Conservation (phyloP, 805 yeast species). For the Torulaspora franciscae region DNA sequence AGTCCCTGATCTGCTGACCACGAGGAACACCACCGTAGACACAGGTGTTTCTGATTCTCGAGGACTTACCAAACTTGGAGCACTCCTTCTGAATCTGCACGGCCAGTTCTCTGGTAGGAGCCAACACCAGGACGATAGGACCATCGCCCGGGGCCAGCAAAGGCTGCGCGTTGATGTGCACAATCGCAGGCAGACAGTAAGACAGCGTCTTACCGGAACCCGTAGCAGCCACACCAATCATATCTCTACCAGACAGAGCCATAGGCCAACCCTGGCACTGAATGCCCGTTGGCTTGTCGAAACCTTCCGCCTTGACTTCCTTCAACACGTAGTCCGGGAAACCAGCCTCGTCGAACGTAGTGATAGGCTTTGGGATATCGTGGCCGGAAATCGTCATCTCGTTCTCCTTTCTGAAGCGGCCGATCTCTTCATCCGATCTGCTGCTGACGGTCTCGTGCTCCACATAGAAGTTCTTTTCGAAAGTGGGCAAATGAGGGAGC, state of each 20-base stretch:
- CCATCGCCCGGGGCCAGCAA: slow-evolving; percentile 92
- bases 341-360: slow-evolving; percentile 92
- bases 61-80: slow-evolving; percentile 85
- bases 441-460: slow-evolving; percentile 76
- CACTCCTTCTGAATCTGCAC: slow-evolving; percentile 97
- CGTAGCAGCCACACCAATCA: slow-evolving; percentile 98
- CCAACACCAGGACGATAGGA: slow-evolving; percentile 89
- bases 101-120: slow-evolving; percentile 98
- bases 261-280: slow-evolving; percentile 99
- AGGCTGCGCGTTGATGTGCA: slow-evolving; percentile 98
- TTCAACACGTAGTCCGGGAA: slow-evolving; percentile 89
- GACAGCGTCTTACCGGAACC: slow-evolving; percentile 99
- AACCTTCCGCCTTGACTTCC: slow-evolving; percentile 89
- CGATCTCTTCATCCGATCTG: slow-evolving; percentile 71
- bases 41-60: slow-evolving; percentile 94
- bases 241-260: slow-evolving; percentile 98
- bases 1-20: slow-evolving; percentile 96
- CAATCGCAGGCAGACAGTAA: slow-evolving; percentile 94
- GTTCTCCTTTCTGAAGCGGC: slow-evolving; percentile 68
- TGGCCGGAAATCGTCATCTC: slow-evolving; percentile 83
- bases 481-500: slow-evolving; percentile 60
- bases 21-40: slow-evolving; percentile 99
- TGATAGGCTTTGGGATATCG: slow-evolving; percentile 91
- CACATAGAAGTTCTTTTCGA: slow-evolving; percentile 90
- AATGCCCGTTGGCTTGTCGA: slow-evolving; percentile 89